Evolutionary conservation across 305 asterid species (phyloP).

Genomic region (Fraxinus paxiana): DNA sequence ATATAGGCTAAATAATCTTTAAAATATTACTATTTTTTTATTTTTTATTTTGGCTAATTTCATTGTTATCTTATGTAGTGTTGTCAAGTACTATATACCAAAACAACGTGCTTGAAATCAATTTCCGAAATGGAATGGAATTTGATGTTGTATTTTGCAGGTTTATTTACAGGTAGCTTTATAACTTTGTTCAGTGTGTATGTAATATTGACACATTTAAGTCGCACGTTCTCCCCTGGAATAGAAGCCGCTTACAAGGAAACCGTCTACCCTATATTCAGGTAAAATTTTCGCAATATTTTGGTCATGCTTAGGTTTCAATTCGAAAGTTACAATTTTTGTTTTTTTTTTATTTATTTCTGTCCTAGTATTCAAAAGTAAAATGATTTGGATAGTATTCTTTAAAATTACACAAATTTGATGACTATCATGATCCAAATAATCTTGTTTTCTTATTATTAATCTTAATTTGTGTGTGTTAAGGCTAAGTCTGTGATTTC

Average conservation of each 20-base stretch:
- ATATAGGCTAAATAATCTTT: too few relatives aligned
- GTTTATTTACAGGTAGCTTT: constrained; percentile 84
- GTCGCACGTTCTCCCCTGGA: constrained; percentile 66
- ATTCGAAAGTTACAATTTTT: neutral
- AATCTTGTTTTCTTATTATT: neutral
- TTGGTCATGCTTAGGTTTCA: neutral
- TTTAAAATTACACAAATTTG: neutral
- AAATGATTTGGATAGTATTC: neutral
- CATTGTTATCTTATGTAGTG: neutral
- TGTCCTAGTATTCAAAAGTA: neutral
- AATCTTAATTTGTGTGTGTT: neutral
- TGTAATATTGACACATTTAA: constrained; percentile 75
- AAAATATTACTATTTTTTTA: too few relatives aligned
- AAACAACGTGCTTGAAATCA: too few relatives aligned
- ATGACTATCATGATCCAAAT: neutral
- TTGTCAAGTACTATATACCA: neutral
- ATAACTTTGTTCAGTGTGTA: constrained; percentile 72
- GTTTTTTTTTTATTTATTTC: neutral
- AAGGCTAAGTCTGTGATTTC: neutral
- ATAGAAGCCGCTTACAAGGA: constrained; percentile 60
- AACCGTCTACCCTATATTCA: constrained; percentile 85
- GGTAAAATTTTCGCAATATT: constrained; percentile 37
- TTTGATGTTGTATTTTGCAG: constrained; percentile 36
- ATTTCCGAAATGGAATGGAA: neutral
- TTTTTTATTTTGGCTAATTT: too few relatives aligned